A percentile compares a stretch with the other conserved stretches of the same genome.
Conservation (phyloP, 2,329 filamentous ascomycete genomes). For the Metarhizium brunneum region DNA sequence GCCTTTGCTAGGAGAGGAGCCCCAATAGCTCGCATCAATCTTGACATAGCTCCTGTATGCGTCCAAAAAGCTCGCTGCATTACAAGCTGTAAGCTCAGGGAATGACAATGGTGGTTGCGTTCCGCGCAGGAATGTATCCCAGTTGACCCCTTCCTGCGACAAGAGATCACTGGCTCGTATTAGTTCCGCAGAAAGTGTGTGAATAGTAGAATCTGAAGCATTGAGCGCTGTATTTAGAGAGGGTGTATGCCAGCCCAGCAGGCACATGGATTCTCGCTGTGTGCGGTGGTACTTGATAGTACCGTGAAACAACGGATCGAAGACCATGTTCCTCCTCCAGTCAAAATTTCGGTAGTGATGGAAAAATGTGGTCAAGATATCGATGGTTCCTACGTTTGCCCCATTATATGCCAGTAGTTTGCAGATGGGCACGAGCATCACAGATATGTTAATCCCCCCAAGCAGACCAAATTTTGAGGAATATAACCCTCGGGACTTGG, state of each 20-base stretch:
- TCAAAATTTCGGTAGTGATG: no score
- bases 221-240: constrained; percentile 49
- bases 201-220: constrained; percentile 43
- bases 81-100: no score
- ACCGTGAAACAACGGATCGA: constrained; percentile 51
- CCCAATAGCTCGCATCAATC: no score
- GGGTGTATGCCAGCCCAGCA: constrained; percentile 54
- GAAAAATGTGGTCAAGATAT: constrained; percentile 36
- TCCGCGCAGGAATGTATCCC: constrained; percentile 30
- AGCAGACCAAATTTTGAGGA: constrained; percentile 56
- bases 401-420: constrained; percentile 38
- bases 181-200: constrained; percentile 42
- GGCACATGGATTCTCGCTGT: constrained; percentile 49
- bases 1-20: no score
- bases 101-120: background rate
- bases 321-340: constrained; percentile 12
- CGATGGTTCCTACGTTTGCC: constrained; percentile 31
- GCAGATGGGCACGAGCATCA: constrained; percentile 49
- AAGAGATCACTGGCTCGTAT: constrained; percentile 33
- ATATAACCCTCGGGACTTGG: constrained; percentile 52
- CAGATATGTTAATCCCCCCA: constrained; percentile 54
- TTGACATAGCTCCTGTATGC: no score
- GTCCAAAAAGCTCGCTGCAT: no score
- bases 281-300: constrained; percentile 30
- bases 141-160: constrained; percentile 24